Percentiles rank a stretch among this genome's conserved stretches.
phyloP scores from a whole-genome alignment of 768 basidiomycete species.

The Rhodotorula babjevae region DNA sequence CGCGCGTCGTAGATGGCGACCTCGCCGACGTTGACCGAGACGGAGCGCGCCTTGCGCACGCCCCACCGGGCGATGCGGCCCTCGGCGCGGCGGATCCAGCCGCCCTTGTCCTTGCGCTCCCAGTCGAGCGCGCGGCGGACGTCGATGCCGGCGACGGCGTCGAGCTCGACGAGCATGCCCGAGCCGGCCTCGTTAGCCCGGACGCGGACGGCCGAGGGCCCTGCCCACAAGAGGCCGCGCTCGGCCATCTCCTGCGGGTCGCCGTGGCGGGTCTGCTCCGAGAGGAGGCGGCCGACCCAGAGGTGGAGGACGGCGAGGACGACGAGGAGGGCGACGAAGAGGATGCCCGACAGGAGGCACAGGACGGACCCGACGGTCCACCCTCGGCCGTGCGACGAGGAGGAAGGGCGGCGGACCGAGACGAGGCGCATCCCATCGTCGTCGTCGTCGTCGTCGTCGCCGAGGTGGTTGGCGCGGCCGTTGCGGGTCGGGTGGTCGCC shows the following conservation, averaged over 20 bases:
- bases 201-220: conserved; percentile 28
- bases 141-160: conserved; percentile 31
- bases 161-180: conserved; percentile 19
- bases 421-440: not conserved
- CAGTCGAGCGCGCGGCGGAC: conserved; percentile 29
- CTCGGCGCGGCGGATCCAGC: conserved; percentile 19
- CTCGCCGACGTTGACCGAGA: conserved; percentile 18
- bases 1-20: not conserved
- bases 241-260: conserved; percentile 20
- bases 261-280: conserved; percentile 27
- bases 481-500: not conserved
- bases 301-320: conserved; percentile 20
- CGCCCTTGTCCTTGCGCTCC: conserved; percentile 23
- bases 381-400: not conserved
- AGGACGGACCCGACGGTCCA: not conserved
- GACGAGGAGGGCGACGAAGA: conserved; percentile 24
- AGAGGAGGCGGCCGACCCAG: conserved; percentile 36
- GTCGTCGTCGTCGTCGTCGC: not conserved
- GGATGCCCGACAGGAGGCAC: conserved; percentile 19
- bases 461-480: too few relatives aligned
- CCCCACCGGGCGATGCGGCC: conserved; percentile 21
- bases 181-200: not conserved
- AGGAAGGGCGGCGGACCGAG: not conserved
- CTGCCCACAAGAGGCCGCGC: conserved; percentile 13
- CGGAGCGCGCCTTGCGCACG: conserved; percentile 9